Evolutionary conservation across 2,329 filamentous ascomycete genomes (phyloP).

Genomic region (Exophiala xenobiotica): DNA sequence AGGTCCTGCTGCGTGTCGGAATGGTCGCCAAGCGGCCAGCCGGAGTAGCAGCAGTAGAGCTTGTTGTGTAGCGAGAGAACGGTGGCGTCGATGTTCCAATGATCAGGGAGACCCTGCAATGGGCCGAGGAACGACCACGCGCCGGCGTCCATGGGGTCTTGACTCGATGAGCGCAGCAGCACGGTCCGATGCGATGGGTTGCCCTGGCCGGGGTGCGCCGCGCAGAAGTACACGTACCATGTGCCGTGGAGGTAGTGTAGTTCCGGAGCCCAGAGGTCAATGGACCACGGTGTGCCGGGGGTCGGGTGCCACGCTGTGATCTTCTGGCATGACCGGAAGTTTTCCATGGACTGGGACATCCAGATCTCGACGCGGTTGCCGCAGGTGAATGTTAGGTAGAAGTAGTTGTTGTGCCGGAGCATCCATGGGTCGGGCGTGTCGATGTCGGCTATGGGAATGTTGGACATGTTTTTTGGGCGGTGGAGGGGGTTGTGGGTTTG

Average conservation of each 20-base stretch:
- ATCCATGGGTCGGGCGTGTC: slow-evolving; percentile 38
- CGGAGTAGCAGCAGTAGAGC: slow-evolving; percentile 28
- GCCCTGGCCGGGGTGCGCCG: slow-evolving; percentile 23
- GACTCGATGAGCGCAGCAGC: slow-evolving; percentile 16
- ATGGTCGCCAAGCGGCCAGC: slow-evolving; percentile 28
- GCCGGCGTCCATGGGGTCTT: slow-evolving; percentile 24
- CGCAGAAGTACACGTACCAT: slow-evolving; percentile 55
- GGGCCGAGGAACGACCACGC: slow-evolving; percentile 28
- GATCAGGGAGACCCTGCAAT: slow-evolving; percentile 27
- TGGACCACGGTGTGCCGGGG: slow-evolving; percentile 44
- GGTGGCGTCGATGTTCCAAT: slow-evolving; percentile 31
- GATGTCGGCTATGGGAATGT: slow-evolving; percentile 31
- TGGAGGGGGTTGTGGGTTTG: too few relatives aligned
- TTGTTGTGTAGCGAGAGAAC: slow-evolving; percentile 18
- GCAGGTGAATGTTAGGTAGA: slow-evolving; percentile 37
- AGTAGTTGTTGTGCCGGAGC: slow-evolving; percentile 30
- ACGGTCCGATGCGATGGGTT: slow-evolving; percentile 27
- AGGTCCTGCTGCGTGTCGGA: slow-evolving; percentile 30
- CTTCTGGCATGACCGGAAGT: slow-evolving; percentile 34
- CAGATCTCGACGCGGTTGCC: slow-evolving; percentile 40
- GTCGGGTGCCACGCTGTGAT: slow-evolving; percentile 40
- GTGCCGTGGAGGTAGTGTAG: slow-evolving; percentile 51
- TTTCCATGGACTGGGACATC: slow-evolving; percentile 34
- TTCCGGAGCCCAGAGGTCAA: slow-evolving; percentile 57
- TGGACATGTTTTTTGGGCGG: too few relatives aligned